Base-by-base conservation (phyloP, 192 early-diverging fungal species). In the Backusella sp. region DNA sequence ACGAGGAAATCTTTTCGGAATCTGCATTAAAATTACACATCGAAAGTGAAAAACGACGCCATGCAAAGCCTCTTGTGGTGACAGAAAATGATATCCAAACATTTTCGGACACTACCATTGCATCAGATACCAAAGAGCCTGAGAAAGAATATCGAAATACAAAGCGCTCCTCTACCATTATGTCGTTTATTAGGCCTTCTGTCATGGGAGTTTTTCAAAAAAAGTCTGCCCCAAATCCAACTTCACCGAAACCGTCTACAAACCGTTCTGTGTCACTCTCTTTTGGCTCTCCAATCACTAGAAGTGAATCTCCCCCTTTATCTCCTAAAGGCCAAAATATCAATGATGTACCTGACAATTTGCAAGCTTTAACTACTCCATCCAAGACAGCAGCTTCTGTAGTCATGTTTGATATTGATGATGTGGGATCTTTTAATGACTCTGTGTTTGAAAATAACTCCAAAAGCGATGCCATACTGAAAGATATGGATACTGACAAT, bases 1-100 rank as follows among this genome's bases (percentile, higher is more conserved):
- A 82, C 7, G 78, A 82, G 4, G 75, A 79, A 53, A 82, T 88
- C 59, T 88, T 86, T 74, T 76, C 81, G 1, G 72, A 79, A n/a
- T 9, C 62, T n/a, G 74, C 78, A 1, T 34, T 26, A 6, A 59
- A 62, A 6, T 26, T 78, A 5, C 75, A 79, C 32, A 67, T 53
- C 0, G 81, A 83, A 23, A 79, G 66, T 42, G 77, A 76, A 23
- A 75, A 73, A 14, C 62, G 77, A 36, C 77, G 78, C 6, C 72
- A 65, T 19, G 65, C 72, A 8, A n/a, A 44, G 19, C 74, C 77
- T 0, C 32, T 77, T 41, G 39, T 74, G 11, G 52, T 44, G 14
- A 41, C 53, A 21, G 53, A 56, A 56, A 56, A 56, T 56, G 53
- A 56, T 56, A 56, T 56, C 21, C 53, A 56, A 6, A 56, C 8